phyloP scores from a whole-genome alignment of 257 asterid genomes.

The Przewalskia tangutica region DNA sequence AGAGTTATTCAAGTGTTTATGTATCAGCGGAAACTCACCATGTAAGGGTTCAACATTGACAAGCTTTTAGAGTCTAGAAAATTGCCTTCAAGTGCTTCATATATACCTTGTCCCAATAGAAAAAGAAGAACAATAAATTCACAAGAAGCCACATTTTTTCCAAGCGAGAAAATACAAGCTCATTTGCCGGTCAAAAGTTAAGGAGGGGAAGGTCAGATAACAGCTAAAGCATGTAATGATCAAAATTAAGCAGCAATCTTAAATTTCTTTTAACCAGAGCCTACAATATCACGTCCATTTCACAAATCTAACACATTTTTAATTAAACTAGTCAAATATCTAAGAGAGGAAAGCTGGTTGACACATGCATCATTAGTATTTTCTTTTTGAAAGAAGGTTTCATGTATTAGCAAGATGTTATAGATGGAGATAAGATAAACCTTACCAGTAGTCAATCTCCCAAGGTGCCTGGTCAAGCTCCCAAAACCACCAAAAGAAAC shows the following conservation, averaged over 20 bases:
- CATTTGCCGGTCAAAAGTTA: not conserved
- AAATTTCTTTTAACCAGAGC: not conserved
- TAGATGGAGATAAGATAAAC: not conserved
- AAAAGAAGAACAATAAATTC: not conserved
- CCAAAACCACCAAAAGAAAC: slow-evolving; percentile 98
- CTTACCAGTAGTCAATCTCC: slow-evolving; percentile 71
- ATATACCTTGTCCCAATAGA: slow-evolving; percentile 47
- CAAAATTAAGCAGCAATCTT: not conserved
- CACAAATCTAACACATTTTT: not conserved
- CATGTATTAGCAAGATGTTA: not conserved
- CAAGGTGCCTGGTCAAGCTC: slow-evolving; percentile 92
- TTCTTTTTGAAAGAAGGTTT: not conserved
- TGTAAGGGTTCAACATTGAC: slow-evolving; percentile 77
- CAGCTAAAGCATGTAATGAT: not conserved
- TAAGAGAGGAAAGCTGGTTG: not conserved
- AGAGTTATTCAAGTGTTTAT: not conserved
- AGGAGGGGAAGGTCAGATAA: not conserved
- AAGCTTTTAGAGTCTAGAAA: slow-evolving; percentile 64
- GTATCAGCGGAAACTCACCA: slow-evolving; percentile 38
- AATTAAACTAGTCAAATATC: not conserved
- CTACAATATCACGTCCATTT: not conserved
- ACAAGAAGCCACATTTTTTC: not conserved
- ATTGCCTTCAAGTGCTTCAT: slow-evolving; percentile 57
- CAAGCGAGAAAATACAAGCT: not conserved
- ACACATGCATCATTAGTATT: not conserved